These are phyloP conservation scores for Microbotryomycetes sp. DNA, from an alignment of 1,284 basidiomycete genomes.

Conservation along the genomic window DNA sequence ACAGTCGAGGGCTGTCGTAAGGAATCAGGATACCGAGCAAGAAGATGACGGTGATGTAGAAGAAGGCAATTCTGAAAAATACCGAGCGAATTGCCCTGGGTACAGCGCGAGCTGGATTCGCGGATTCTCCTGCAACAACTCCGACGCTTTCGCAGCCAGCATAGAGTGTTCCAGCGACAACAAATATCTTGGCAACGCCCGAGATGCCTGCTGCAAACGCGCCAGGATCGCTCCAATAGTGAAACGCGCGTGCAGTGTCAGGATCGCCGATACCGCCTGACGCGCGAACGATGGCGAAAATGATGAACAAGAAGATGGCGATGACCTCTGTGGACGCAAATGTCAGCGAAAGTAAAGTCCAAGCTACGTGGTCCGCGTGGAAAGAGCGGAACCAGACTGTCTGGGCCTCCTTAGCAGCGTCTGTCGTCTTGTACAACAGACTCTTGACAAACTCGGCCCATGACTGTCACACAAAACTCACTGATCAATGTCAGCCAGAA, in stretches of 20 bases:
- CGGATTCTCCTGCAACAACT: conserved; percentile 47
- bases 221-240: conserved; percentile 46
- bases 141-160: conserved; percentile 45
- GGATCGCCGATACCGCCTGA: conserved; percentile 43
- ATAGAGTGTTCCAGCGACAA: conserved; percentile 44
- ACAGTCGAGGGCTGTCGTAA: conserved; percentile 53
- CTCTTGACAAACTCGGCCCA: conserved; percentile 7
- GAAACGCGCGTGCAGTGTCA: conserved; percentile 44
- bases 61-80: conserved; percentile 60
- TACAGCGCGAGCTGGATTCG: conserved; percentile 39
- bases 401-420: no score
- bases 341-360: conserved; percentile 67
- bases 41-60: conserved; percentile 59
- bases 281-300: conserved; percentile 59
- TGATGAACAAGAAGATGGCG: conserved; percentile 60
- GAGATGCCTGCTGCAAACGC: conserved; percentile 44
- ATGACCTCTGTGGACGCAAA: conserved; percentile 66
- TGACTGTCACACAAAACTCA: background rate
- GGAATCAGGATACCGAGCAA: conserved; percentile 72
- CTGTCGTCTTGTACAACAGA: no score
- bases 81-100: conserved; percentile 46
- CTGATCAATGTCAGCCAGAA: conserved; percentile 36
- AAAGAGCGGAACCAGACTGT: no score
- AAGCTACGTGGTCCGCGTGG: conserved; percentile 60
- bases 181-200: conserved; percentile 72